phyloP scores from a whole-genome alignment of 345 rosid genomes.

The Garcia nutans region DNA sequence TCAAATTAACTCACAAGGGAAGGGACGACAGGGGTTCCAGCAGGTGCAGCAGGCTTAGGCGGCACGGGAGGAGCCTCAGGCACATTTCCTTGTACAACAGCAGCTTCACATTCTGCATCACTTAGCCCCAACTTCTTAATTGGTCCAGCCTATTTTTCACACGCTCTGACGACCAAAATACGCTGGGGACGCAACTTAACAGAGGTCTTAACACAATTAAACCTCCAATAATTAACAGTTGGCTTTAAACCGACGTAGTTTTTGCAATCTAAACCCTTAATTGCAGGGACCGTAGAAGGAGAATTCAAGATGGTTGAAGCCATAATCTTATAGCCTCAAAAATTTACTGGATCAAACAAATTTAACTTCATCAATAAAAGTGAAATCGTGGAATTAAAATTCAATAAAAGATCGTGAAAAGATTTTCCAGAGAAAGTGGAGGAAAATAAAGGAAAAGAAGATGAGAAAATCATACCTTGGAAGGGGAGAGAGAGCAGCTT shows the following conservation, averaged over 20 bases:
- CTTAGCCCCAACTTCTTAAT: conserved; percentile 30
- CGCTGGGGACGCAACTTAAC: neutral
- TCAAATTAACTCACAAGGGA: conserved; percentile 49
- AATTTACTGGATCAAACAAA: neutral
- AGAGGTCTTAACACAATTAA: neutral
- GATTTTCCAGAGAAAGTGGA: neutral
- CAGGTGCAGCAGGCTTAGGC: conserved; percentile 71
- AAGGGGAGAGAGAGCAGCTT: neutral
- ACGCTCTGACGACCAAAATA: conserved; percentile 12
- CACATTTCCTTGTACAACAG: conserved; percentile 72
- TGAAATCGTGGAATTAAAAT: neutral
- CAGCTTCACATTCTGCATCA: conserved; percentile 87
- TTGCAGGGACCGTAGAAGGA: conserved; percentile 17
- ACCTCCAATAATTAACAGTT: conserved; percentile 2
- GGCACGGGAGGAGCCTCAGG: conserved; percentile 86
- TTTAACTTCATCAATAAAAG: neutral
- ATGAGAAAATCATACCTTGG: conserved; percentile 11
- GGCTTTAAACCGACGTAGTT: conserved; percentile 20
- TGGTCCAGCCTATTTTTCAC: conserved; percentile 12
- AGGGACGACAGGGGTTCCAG: conserved; percentile 72
- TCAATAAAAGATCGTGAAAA: neutral
- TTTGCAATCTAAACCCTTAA: conserved; percentile 22
- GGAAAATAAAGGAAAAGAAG: neutral
- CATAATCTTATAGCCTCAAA: conserved; percentile 7
- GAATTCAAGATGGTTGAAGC: conserved; percentile 24